Evolutionary conservation across 805 yeast species (phyloP), one percentile per base, ranked within the genome.

Genomic region (Candida silvicultrix): DNA sequence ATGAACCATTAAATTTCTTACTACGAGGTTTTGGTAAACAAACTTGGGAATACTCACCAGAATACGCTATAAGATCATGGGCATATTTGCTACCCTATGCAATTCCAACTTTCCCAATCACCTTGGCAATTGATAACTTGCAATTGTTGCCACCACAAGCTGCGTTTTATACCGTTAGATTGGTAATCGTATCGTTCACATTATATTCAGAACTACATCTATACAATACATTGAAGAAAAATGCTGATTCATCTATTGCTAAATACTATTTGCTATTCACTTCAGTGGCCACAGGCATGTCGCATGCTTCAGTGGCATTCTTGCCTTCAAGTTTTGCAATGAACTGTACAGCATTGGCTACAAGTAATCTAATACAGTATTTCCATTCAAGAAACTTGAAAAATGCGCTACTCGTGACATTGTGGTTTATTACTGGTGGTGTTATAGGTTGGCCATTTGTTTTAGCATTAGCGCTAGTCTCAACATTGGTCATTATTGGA

Each of bases 31-130:
- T 89, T 62, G 98, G 97, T 2, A 85, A 89, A 55, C 89, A 89
- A 63, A 90, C 97, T 0, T 90, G 97, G 97, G 97, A 90, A 60
- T 92, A 90, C 62, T 87, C 96, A 0, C 97, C 97, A 0, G 85
- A 75, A 45, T 88, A 78, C 57, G 88, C 96, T 16, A 87, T 90
- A 45, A 68, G 98, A 52, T 87, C 96, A 2, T 92, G 94, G 81
- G 74, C 85, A 2, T 89, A 85, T 55, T 66, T 90, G 23, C 49
- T 80, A 7, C 86, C 75, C 1, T 64, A 61, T 41, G 48, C 59
- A 11, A 19, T 61, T 3, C 36, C 62, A 10, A 35, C 62, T 52
- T n/a, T 29, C 49, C 53, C 63, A 49, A 14, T 57, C 40, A 38
- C 48, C 40, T 20, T 40, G 32, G 4, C 46, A 49, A n/a, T 45